Conservation (phyloP, 176 grass and related monocot species). For the Oryza nivara region DNA sequence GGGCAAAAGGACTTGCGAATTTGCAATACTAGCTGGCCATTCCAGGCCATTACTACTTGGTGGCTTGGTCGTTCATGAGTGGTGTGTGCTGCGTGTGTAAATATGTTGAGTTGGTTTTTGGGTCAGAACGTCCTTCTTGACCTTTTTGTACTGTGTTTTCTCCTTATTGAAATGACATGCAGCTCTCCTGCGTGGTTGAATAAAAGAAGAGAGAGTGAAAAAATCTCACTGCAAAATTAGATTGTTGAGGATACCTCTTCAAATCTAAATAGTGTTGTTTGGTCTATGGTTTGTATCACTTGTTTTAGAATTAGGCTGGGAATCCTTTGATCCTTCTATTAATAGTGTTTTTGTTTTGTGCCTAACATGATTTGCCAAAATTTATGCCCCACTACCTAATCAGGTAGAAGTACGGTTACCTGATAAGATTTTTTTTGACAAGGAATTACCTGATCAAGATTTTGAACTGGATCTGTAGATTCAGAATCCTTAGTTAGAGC, state of each 20-base stretch:
- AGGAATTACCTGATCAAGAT: conserved; percentile 83
- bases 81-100: no score
- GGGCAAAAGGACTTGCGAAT: no score
- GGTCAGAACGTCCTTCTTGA: no score
- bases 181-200: no score
- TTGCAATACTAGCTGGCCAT: no score
- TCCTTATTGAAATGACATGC: no score
- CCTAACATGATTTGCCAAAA: conserved; percentile 24
- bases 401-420: conserved; percentile 49
- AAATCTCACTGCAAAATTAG: neutral
- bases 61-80: no score
- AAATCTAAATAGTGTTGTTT: neutral
- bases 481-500: conserved; percentile 69
- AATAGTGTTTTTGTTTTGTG: neutral
- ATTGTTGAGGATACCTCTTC: neutral
- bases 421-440: conserved; percentile 66
- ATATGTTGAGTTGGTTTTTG: no score
- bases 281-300: neutral
- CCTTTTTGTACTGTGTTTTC: no score
- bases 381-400: neutral
- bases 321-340: neutral
- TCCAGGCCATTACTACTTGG: no score
- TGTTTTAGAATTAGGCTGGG: conserved; percentile 1
- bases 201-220: neutral
- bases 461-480: conserved; percentile 65